A percentile compares a stretch with the other conserved stretches of the same genome.
phyloP scores from a whole-genome alignment of 148 eudicot species.

The Tetragonia tetragonoides region DNA sequence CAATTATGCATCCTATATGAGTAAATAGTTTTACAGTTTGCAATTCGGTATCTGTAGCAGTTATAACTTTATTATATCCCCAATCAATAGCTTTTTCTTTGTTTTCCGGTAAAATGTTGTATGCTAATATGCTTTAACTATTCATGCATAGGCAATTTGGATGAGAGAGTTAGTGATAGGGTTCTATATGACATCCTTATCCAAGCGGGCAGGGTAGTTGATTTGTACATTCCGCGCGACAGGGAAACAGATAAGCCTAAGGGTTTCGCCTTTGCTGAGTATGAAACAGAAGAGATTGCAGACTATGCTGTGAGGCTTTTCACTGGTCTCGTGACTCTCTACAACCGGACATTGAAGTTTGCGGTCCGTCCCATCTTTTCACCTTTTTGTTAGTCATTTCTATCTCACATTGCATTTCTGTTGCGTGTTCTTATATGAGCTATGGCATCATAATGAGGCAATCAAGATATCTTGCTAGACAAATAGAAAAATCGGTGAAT shows the following conservation, averaged over 20 bases:
- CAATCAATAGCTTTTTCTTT: not conserved
- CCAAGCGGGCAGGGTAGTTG: conserved; percentile 88
- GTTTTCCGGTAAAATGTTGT: not conserved
- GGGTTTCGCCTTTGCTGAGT: conserved; percentile 92
- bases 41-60: not conserved
- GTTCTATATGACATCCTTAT: conserved; percentile 91
- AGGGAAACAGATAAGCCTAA: conserved; percentile 84
- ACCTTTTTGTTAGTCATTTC: not conserved
- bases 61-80: not conserved
- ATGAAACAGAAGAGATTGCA: conserved; percentile 84
- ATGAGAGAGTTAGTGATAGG: conserved; percentile 85
- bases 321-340: conserved; percentile 84
- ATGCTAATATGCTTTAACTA: conserved; percentile 12
- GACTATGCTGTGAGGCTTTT: conserved; percentile 88
- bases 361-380: conserved; percentile 44
- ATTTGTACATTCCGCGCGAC: conserved; percentile 81
- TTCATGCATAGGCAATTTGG: conserved; percentile 65
- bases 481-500: not conserved
- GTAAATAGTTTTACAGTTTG: not conserved
- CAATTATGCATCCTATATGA: too few relatives aligned
- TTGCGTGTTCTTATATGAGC: not conserved
- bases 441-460: not conserved
- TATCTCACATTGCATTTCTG: not conserved
- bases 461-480: not conserved
- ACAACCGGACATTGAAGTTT: conserved; percentile 76